These are phyloP conservation scores for Colletotrichum liriopes DNA, from an alignment of 2,329 filamentous ascomycete species.

Conservation along the genomic window DNA sequence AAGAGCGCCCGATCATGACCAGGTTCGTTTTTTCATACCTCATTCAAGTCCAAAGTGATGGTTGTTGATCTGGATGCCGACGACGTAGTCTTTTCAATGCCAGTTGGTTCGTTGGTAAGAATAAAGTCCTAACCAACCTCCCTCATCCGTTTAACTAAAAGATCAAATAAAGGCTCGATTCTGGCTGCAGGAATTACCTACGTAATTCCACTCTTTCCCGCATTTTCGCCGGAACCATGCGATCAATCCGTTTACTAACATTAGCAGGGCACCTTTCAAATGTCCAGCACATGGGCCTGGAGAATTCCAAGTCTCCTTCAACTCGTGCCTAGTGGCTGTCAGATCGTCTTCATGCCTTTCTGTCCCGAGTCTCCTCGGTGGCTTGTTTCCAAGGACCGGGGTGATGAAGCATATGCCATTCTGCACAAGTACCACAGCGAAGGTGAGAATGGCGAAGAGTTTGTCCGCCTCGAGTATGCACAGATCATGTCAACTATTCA, in stretches of 20 bases:
- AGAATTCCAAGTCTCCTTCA: slow-evolving; percentile 37
- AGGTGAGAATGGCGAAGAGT: slow-evolving; percentile 62
- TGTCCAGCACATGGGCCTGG: slow-evolving; percentile 38
- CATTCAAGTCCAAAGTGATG: neutral
- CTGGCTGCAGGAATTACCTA: slow-evolving; percentile 31
- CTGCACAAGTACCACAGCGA: slow-evolving; percentile 65
- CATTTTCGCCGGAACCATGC: no score
- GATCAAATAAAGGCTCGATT: slow-evolving; percentile 3
- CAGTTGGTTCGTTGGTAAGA: slow-evolving; percentile 31
- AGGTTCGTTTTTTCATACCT: slow-evolving; percentile 52
- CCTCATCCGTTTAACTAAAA: neutral
- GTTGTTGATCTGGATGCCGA: neutral
- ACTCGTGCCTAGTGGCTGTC: slow-evolving; percentile 45
- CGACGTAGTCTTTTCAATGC: slow-evolving; percentile 59
- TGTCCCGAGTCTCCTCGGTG: slow-evolving; percentile 56
- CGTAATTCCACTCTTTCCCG: neutral
- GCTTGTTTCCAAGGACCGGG: slow-evolving; percentile 51
- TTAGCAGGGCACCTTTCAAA: slow-evolving; percentile 17
- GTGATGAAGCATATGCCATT: slow-evolving; percentile 52
- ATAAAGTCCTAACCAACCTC: no score
- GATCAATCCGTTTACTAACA: no score
- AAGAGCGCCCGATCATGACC: slow-evolving; percentile 67
- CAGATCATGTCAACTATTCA: slow-evolving; percentile 69
- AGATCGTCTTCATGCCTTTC: slow-evolving; percentile 50
- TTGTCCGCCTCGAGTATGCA: slow-evolving; percentile 70